A percentile compares a stretch with the other conserved stretches of the same genome.
phyloP scores from a whole-genome alignment of 2,329 filamentous ascomycete species.

The Aureobasidium sp. region DNA sequence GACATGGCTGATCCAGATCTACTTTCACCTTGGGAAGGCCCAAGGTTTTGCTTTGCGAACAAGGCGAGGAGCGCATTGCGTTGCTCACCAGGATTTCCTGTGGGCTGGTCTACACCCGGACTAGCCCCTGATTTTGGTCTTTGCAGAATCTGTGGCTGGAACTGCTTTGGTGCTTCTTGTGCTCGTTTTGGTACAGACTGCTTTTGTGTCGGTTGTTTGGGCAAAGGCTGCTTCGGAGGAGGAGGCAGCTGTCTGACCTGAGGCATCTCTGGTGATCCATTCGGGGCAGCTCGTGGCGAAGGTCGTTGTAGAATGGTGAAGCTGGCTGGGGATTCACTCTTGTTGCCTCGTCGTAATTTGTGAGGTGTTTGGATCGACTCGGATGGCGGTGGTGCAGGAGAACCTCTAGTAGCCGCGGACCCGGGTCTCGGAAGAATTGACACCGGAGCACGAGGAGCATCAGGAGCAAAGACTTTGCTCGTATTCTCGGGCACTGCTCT shows the following conservation, averaged over 20 bases:
- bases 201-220: conserved; percentile 23
- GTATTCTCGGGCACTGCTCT: background rate
- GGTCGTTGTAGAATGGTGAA: conserved; percentile 27
- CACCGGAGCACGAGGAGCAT: conserved; percentile 15
- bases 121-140: conserved; percentile 26
- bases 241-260: conserved; percentile 12
- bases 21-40: conserved; percentile 16
- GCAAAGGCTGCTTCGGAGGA: conserved; percentile 13
- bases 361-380: conserved; percentile 12
- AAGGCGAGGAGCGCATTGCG: conserved; percentile 24
- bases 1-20: conserved; percentile 15
- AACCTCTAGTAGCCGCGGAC: conserved; percentile 6
- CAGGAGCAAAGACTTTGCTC: background rate
- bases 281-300: conserved; percentile 13
- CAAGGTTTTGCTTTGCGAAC: conserved; percentile 22
- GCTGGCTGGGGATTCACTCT: conserved; percentile 19
- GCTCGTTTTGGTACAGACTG: conserved; percentile 12
- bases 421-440: conserved; percentile 24
- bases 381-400: conserved; percentile 28
- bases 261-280: conserved; percentile 21
- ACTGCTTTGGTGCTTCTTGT: conserved; percentile 28
- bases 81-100: conserved; percentile 11
- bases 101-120: background rate
- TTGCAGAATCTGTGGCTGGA: conserved; percentile 35
- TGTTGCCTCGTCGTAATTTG: conserved; percentile 22